Conservation (phyloP, 2,329 filamentous ascomycete species). For the Neoarthrinium moseri region DNA sequence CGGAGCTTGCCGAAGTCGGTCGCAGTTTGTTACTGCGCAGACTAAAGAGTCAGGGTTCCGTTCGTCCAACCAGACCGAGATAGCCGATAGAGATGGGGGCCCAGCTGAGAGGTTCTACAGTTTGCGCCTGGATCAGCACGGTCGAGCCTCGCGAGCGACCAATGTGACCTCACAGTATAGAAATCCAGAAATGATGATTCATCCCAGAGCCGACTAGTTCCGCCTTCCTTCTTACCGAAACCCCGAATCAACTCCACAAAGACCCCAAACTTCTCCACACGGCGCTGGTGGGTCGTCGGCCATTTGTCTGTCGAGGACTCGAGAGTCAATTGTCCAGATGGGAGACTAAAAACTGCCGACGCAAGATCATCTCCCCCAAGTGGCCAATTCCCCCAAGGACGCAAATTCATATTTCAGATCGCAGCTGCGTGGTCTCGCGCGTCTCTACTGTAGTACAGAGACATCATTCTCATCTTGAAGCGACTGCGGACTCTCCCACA, state of each 20-base stretch:
- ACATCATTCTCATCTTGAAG: too few species aligned
- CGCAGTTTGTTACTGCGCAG: not conserved
- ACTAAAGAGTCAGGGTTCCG: not conserved
- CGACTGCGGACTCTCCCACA: not conserved
- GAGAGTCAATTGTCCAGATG: not conserved
- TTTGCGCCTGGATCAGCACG: not conserved
- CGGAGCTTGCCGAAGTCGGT: not conserved
- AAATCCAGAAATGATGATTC: slow-evolving; percentile 6
- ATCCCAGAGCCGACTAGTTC: not conserved
- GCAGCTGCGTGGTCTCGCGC: too few species aligned
- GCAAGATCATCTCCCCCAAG: not conserved
- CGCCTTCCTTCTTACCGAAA: slow-evolving; percentile 7
- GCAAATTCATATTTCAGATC: too few species aligned
- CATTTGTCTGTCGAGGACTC: not conserved
- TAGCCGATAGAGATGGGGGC: slow-evolving; percentile 1
- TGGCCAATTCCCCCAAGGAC: slow-evolving; percentile 7
- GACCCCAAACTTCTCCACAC: slow-evolving; percentile 6
- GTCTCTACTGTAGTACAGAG: too few species aligned
- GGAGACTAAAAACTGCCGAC: slow-evolving; percentile 5
- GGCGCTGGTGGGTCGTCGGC: not conserved
- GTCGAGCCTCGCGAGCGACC: not conserved
- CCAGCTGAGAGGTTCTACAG: not conserved
- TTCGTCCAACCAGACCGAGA: not conserved
- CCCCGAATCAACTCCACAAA: slow-evolving; percentile 4
- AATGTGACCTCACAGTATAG: slow-evolving; percentile 3